phyloP scores from a whole-genome alignment of 148 eudicot genomes.

The Rhododendron vialii region DNA sequence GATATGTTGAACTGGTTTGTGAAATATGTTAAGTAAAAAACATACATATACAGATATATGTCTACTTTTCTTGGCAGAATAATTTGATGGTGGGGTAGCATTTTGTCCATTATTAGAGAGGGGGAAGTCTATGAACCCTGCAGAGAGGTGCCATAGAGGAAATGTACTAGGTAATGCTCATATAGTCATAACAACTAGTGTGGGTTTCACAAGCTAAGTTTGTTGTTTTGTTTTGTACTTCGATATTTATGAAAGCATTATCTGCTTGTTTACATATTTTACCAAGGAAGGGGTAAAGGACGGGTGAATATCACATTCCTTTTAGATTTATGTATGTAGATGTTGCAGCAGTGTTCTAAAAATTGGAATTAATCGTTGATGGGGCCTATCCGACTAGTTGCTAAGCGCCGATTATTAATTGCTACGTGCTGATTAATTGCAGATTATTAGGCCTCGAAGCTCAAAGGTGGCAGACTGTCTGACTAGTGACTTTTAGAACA shows the following conservation, averaged over 20 bases:
- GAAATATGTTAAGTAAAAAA: slow-evolving; percentile 29
- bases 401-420: too few species aligned
- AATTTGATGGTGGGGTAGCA: neutral
- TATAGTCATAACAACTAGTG: neutral
- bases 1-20: slow-evolving; percentile 53
- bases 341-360: too few species aligned
- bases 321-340: too few species aligned
- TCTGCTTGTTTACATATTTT: neutral
- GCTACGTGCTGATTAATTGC: too few species aligned
- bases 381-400: too few species aligned
- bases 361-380: too few species aligned
- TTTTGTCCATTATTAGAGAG: neutral
- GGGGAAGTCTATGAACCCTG: neutral
- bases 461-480: too few species aligned
- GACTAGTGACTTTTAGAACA: too few species aligned
- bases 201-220: neutral
- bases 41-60: neutral
- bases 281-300: too few species aligned
- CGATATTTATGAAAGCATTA: neutral
- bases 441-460: too few species aligned
- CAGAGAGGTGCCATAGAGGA: too few species aligned
- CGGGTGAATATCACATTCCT: too few species aligned
- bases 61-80: neutral
- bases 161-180: neutral
- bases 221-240: neutral